phyloP scores from a whole-genome alignment of 2,329 filamentous ascomycete species.

The Phaeophleospora eucalypticola region DNA sequence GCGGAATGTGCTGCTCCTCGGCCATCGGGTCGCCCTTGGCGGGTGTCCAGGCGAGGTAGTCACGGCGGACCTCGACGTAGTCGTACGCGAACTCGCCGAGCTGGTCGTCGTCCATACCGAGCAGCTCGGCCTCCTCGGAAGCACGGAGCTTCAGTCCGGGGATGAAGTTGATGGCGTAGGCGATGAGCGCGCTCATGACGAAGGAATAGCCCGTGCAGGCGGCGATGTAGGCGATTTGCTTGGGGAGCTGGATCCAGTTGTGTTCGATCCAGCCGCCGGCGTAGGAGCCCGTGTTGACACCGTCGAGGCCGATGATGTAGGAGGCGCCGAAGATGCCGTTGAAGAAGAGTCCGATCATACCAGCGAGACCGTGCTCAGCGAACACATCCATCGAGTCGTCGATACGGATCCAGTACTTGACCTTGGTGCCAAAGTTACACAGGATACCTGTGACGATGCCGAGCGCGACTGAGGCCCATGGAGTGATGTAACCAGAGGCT shows the following conservation, averaged over 20 bases:
- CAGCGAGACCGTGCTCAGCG: constrained; percentile 81
- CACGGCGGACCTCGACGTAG: constrained; percentile 82
- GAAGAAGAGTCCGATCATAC: constrained; percentile 74
- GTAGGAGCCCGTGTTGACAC: constrained; percentile 59
- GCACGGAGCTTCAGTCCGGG: constrained; percentile 77
- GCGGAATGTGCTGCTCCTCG: constrained; percentile 58
- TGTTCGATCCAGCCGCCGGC: constrained; percentile 70
- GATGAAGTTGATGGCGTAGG: constrained; percentile 68
- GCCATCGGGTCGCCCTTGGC: constrained; percentile 62
- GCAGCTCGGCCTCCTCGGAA: constrained; percentile 74
- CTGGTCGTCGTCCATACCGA: constrained; percentile 87
- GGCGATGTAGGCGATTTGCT: constrained; percentile 72
- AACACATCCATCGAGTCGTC: constrained; percentile 90
- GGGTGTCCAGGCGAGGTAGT: constrained; percentile 84
- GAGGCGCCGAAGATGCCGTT: constrained; percentile 68
- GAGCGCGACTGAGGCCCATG: constrained; percentile 59
- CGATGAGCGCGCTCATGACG: constrained; percentile 67
- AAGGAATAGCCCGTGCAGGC: constrained; percentile 66
- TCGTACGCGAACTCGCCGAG: constrained; percentile 88
- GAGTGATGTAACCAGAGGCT: constrained; percentile 72
- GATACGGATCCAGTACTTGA: constrained; percentile 71
- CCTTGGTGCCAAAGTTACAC: constrained; percentile 84
- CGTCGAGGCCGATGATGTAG: constrained; percentile 70
- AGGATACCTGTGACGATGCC: constrained; percentile 61
- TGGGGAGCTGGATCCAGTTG: constrained; percentile 70